These are phyloP conservation scores for Ceratobasidium sp. DNA, from an alignment of 1,284 basidiomycete species.

Conservation along the genomic window DNA sequence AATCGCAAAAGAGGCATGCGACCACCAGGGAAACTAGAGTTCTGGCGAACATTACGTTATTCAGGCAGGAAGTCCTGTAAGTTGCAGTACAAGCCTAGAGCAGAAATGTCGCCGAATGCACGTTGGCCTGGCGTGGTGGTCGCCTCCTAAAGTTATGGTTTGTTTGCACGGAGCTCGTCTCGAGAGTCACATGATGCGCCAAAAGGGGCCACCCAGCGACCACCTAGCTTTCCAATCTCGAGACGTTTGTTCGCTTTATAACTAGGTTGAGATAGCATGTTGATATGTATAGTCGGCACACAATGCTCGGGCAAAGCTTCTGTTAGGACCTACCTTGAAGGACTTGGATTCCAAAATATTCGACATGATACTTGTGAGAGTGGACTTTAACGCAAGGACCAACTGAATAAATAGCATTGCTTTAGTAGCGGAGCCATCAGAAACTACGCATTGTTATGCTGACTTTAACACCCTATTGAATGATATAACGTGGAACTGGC, in stretches of 20 bases:
- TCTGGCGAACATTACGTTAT: too few relatives aligned
- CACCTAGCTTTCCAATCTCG: too few relatives aligned
- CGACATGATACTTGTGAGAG: conserved; percentile 29
- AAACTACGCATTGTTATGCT: conserved; percentile 60
- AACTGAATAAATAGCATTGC: not conserved
- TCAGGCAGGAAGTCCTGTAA: too few relatives aligned
- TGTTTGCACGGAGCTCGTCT: not conserved
- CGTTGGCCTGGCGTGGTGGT: too few relatives aligned
- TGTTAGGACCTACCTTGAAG: conserved; percentile 79
- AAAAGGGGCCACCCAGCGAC: not conserved
- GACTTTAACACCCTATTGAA: conserved; percentile 74
- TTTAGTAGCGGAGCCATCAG: conserved; percentile 19
- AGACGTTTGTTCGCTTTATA: too few relatives aligned
- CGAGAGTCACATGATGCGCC: not conserved
- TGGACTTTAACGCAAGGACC: not conserved
- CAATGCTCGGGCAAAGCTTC: conserved; percentile 84
- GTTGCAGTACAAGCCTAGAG: too few relatives aligned
- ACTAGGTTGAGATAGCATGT: conserved; percentile 63
- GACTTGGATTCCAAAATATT: conserved; percentile 61
- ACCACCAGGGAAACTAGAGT: too few relatives aligned
- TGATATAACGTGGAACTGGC: conserved; percentile 88
- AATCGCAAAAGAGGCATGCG: too few relatives aligned
- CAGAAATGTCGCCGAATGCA: too few relatives aligned
- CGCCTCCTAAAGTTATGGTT: too few relatives aligned
- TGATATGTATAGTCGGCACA: conserved; percentile 91